Evolutionary conservation across 495 filamentous ascomycete species (phyloP), one percentile per base, ranked within the genome.

Genomic region (Rostrohypoxylon terebratum): DNA sequence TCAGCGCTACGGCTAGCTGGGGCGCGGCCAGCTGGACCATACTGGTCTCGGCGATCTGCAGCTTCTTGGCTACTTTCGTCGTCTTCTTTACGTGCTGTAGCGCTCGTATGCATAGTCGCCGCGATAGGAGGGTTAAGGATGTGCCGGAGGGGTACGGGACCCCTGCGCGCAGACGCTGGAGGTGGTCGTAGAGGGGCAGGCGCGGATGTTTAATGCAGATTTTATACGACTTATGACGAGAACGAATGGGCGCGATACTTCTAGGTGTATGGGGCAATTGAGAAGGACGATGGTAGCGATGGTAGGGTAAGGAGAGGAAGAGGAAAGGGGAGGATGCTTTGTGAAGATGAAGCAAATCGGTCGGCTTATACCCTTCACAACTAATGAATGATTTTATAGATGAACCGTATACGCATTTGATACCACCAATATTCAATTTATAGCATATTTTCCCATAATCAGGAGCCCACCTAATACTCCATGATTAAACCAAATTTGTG

Each of bases 31-130:
- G 84, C 20, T 89, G 88, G 88, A 84, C 82, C 0, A 73, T 79
- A 1, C 75, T 89, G 4, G 87, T 77, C 9, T 77, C 83, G 2
- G 85, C 87, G 59, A 78, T 88, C 33, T 80, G 81, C 54, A 81
- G 85, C 31, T 80, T 89, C 57, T 28, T 90, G 4, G 88, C 79
- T 6, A 85, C 85, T 10, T 60, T 89, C 51, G 70, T 89, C 20
- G 83, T 90, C 14, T 83, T 90, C 70, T 83, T 89, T 66, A 87
- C 86, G 4, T 90, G 88, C 81, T 88, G 81, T 79, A 80, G 77
- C 18, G 77, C 77, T 0, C 59, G 83, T n/a, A 33, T 82, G 51
- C 77, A 81, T 59, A 71, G 73, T 34, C 59, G 77, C 1, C 73
- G 75, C 55, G 67, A 76, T 7, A 5, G 69, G 13, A 31, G 7